phyloP scores from a whole-genome alignment of 495 filamentous ascomycete species.

The Bacidia gigantensis region DNA sequence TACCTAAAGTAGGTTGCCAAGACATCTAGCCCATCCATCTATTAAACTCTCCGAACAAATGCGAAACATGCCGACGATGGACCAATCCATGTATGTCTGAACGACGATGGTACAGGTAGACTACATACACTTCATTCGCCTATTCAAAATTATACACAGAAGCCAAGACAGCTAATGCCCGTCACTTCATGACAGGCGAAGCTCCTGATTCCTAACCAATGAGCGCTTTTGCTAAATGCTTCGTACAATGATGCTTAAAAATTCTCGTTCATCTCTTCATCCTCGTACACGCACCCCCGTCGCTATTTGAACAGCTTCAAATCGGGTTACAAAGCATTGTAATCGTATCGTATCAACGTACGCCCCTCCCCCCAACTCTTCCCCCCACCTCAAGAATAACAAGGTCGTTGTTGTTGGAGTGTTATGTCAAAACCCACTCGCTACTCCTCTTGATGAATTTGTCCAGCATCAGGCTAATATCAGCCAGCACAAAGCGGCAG shows the following conservation, averaged over 20 bases:
- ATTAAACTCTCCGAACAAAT: too few relatives aligned
- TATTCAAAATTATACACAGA: not conserved
- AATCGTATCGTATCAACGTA: too few relatives aligned
- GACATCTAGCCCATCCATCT: too few relatives aligned
- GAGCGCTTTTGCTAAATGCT: not conserved
- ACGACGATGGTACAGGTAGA: too few relatives aligned
- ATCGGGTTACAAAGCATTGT: too few relatives aligned
- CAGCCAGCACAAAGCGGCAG: conserved; percentile 80
- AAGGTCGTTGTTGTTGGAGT: too few relatives aligned
- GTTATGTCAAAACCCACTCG: conserved; percentile 68
- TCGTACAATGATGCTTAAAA: not conserved
- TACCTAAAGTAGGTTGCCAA: too few relatives aligned
- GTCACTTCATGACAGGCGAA: not conserved
- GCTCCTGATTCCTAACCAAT: not conserved
- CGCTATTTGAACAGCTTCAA: not conserved
- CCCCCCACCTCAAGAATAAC: too few relatives aligned
- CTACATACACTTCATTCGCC: not conserved
- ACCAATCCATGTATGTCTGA: not conserved
- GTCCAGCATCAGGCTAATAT: conserved; percentile 77
- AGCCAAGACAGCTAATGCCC: not conserved
- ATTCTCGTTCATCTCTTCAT: not conserved
- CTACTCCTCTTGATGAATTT: conserved; percentile 94
- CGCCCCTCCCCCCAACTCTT: too few relatives aligned
- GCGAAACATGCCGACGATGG: too few relatives aligned
- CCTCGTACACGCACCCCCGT: not conserved